Base-by-base conservation (phyloP, 2,329 filamentous ascomycete species). In the Fusarium tricinctum region DNA sequence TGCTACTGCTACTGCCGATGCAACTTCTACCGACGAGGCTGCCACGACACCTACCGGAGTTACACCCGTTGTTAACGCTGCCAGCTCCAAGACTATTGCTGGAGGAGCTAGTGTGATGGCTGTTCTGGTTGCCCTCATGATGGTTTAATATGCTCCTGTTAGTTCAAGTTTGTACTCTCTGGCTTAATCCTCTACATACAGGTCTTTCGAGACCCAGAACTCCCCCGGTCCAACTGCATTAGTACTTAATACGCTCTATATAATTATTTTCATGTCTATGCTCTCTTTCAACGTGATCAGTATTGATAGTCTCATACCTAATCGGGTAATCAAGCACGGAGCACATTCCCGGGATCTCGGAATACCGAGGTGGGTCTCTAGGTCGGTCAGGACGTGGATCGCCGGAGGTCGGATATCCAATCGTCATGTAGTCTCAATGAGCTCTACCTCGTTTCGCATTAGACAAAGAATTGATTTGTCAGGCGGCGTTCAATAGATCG, bases 31-130 rank as follows among this genome's bases (percentile, higher is more conserved):
- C 0, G 28, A 32, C 17, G 45, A 19, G 8, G 33, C 43, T 30
- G n/a, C 22, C 19, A 38, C 50, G 14, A 26, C 60, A 19, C 30
- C 66, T 6, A 45, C 59, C 14, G 61, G 40, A 26, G 43, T 45
- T 8, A 66, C 66, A 0, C 62, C 65, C 4, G 51, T 69, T 22
- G 35, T 50, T 23, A 69, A 64, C 12, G 48, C 60, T 14, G 66
- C 55, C 5, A 53, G 50, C 28, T 55, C 66, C 22, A 69, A 66
- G 48, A 20, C 62, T 4, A 13, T 53, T 6, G 42, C 65, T 13
- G 46, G 51, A 19, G 66, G 66, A 23, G 66, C 56, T 49, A 32
- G 35, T 9, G 1, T 58, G 6, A 32, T 58, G 20, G 66, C 66
- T 23, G n/a, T 69, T 1, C 6, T 69, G 6, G 20, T 57, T 39